phyloP scores from a whole-genome alignment of 2,329 filamentous ascomycete genomes.

The Thelonectria olida region DNA sequence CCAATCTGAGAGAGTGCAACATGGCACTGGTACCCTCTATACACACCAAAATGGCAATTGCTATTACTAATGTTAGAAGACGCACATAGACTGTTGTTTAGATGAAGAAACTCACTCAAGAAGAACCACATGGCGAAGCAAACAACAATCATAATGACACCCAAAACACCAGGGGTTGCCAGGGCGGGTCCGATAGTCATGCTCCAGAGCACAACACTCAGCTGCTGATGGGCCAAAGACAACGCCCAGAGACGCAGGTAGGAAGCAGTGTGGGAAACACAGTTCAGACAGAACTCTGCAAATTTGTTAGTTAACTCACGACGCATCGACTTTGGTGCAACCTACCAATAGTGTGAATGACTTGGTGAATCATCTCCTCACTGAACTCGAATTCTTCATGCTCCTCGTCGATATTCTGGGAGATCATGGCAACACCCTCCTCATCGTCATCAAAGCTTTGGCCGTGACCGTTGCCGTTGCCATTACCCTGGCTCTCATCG shows the following conservation, averaged over 20 bases:
- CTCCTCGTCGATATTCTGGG: slow-evolving; percentile 83
- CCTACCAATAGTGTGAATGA: slow-evolving; percentile 97
- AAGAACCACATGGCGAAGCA: slow-evolving; percentile 92
- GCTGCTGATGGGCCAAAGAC: slow-evolving; percentile 96
- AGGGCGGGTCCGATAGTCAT: slow-evolving; percentile 92
- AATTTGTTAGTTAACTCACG: slow-evolving; percentile 39
- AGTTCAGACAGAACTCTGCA: slow-evolving; percentile 96
- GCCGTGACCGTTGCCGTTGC: slow-evolving; percentile 72
- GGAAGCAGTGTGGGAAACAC: slow-evolving; percentile 97
- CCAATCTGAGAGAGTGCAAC: slow-evolving; percentile 89
- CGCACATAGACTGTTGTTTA: neutral
- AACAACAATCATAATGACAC: slow-evolving; percentile 82
- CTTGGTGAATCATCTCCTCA: slow-evolving; percentile 98
- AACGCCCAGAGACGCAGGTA: slow-evolving; percentile 98
- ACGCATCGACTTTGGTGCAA: slow-evolving; percentile 23
- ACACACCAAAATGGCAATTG: slow-evolving; percentile 76
- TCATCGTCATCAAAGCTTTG: slow-evolving; percentile 70
- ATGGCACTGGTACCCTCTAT: slow-evolving; percentile 98
- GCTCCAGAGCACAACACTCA: slow-evolving; percentile 93
- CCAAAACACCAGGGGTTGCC: slow-evolving; percentile 68
- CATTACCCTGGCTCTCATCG: slow-evolving; percentile 63
- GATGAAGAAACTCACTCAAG: slow-evolving; percentile 61
- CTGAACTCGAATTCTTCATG: slow-evolving; percentile 98
- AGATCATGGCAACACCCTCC: slow-evolving; percentile 88
- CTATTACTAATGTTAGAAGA: slow-evolving; percentile 43